phyloP scores from a whole-genome alignment of 2,329 filamentous ascomycete species.

The Diplodia intermedia region DNA sequence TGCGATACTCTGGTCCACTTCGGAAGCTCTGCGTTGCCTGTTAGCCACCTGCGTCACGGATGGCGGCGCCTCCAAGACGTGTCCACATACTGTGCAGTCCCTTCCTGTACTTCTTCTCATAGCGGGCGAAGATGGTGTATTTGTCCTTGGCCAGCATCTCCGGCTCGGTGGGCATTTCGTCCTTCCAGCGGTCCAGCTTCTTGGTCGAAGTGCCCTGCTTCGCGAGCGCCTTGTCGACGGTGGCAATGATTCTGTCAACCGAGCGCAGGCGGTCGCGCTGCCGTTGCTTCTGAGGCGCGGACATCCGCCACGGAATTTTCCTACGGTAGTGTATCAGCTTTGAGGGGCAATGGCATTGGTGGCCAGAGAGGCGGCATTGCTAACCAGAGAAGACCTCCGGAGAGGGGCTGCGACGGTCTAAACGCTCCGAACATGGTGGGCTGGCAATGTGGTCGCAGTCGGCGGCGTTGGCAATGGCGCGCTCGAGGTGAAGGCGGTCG shows the following conservation, averaged over 20 bases:
- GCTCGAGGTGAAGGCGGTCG: background rate
- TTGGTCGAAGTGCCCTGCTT: constrained; percentile 73
- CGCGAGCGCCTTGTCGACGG: constrained; percentile 77
- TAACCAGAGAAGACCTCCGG: constrained; percentile 50
- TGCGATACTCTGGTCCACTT: constrained; percentile 97
- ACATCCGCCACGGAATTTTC: constrained; percentile 98
- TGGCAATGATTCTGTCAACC: constrained; percentile 87
- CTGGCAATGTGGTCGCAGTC: constrained; percentile 25
- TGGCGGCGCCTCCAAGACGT: background rate
- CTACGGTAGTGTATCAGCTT: constrained; percentile 48
- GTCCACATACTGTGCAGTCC: constrained; percentile 88
- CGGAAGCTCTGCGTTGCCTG: constrained; percentile 43
- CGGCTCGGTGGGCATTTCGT: constrained; percentile 91
- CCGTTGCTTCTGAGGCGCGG: constrained; percentile 85
- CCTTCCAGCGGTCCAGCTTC: constrained; percentile 87
- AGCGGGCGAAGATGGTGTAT: constrained; percentile 97
- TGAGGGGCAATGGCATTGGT: background rate
- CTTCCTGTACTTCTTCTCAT: constrained; percentile 95
- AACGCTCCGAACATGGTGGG: constrained; percentile 50
- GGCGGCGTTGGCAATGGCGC: background rate
- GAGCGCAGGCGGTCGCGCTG: constrained; percentile 82
- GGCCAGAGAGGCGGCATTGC: constrained; percentile 7
- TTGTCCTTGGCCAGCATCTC: constrained; percentile 98
- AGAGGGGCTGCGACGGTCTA: constrained; percentile 49
- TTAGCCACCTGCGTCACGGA: background rate